Conservation (phyloP, 805 yeast species). For the Cyberlindnera euphorbiae region DNA sequence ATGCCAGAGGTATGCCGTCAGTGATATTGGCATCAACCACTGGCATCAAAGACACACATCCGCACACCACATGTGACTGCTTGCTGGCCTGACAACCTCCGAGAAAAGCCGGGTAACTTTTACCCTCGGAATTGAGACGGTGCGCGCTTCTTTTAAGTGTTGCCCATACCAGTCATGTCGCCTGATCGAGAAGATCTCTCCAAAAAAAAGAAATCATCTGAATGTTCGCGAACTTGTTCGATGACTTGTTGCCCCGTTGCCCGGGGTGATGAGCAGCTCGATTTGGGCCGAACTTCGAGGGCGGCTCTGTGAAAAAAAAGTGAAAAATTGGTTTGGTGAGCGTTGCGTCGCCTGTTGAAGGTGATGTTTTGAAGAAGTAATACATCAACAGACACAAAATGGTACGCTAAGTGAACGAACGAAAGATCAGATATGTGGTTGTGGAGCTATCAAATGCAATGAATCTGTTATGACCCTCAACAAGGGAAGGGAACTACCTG, state of each 20-base stretch:
- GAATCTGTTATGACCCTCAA: too few relatives aligned
- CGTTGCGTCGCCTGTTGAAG: neutral
- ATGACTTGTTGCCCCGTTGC: too few relatives aligned
- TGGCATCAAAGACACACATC: conserved; percentile 1
- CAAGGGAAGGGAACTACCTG: too few relatives aligned
- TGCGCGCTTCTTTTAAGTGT: too few relatives aligned
- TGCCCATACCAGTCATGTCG: too few relatives aligned
- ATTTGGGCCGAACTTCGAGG: too few relatives aligned
- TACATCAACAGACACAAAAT: conserved; percentile 4
- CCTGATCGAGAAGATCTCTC: too few relatives aligned
- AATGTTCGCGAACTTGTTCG: neutral
- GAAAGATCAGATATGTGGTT: neutral
- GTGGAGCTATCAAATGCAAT: too few relatives aligned
- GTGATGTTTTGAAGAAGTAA: neutral
- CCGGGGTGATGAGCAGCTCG: too few relatives aligned
- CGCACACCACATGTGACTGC: conserved; percentile 14
- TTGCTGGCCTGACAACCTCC: neutral
- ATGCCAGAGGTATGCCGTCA: too few relatives aligned
- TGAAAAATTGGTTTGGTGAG: conserved; percentile 9
- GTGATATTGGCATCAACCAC: too few relatives aligned
- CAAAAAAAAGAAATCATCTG: conserved; percentile 1
- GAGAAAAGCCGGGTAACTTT: neutral
- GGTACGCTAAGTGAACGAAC: conserved; percentile 4
- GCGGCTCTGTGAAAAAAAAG: conserved; percentile 10
- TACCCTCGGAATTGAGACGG: too few relatives aligned